phyloP scores from a whole-genome alignment of 139 green algal genomes.

The Yamagishiella unicocca region DNA sequence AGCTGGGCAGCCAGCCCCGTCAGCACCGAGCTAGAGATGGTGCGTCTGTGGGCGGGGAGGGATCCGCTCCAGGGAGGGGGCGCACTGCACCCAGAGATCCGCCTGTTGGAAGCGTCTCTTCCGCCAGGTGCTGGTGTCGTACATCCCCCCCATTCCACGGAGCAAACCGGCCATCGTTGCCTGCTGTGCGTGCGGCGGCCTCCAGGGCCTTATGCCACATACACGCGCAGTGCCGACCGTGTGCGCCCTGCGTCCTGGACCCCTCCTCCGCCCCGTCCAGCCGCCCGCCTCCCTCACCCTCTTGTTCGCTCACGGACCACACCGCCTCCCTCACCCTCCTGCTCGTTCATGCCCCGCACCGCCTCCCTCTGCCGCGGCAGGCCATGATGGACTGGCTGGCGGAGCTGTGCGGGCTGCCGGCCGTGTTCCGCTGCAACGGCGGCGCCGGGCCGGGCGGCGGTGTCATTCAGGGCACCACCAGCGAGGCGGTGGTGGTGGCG shows the following conservation, averaged over 20 bases:
- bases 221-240: no score
- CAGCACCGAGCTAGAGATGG: constrained; percentile 89
- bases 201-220: no score
- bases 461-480: constrained; percentile 64
- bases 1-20: constrained; percentile 78
- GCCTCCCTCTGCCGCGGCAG: constrained; percentile 42
- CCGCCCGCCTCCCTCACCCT: background rate
- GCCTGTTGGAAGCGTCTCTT: no score
- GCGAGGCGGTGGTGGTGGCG: constrained; percentile 79
- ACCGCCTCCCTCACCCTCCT: background rate
- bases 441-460: background rate
- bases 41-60: constrained; percentile 36
- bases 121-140: no score
- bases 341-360: background rate
- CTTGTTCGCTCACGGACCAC: no score
- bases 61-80: background rate
- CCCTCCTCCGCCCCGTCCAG: background rate
- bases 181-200: no score
- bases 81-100: no score
- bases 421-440: constrained; percentile 66
- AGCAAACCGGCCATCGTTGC: no score
- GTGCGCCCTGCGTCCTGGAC: no score
- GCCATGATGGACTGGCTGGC: constrained; percentile 90
- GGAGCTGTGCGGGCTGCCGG: constrained; percentile 79
- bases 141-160: no score